Evolutionary conservation across 2,329 filamentous ascomycete species (phyloP).

Genomic region (Meredithiella fracta): DNA sequence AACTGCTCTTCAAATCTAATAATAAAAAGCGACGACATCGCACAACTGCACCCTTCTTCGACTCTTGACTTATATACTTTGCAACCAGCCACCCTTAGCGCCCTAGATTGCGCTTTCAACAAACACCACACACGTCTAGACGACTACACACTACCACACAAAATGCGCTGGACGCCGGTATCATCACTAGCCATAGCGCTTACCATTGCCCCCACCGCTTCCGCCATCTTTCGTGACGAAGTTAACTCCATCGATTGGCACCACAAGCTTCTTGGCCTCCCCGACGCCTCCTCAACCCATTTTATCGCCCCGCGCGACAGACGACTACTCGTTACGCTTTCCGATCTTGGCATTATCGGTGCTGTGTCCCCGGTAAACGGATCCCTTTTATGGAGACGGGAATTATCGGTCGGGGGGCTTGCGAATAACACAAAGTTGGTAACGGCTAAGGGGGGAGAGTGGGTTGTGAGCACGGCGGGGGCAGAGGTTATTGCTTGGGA

Average conservation of each 20-base stretch:
- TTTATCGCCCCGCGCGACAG: constrained; percentile 89
- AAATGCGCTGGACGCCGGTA: neutral
- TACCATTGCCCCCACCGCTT: constrained; percentile 8
- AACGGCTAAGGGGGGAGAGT: constrained; percentile 63
- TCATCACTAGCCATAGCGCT: neutral
- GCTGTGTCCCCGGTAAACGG: constrained; percentile 83
- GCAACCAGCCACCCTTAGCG: no score
- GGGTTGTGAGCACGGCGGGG: constrained; percentile 58
- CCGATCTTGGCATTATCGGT: constrained; percentile 66
- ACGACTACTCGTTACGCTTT: constrained; percentile 79
- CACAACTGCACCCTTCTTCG: no score
- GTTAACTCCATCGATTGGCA: constrained; percentile 88
- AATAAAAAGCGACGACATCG: no score
- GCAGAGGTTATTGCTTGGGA: constrained; percentile 64
- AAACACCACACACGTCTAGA: no score
- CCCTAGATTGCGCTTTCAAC: no score
- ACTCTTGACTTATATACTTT: no score
- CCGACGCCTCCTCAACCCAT: constrained; percentile 72
- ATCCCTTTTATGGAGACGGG: constrained; percentile 71
- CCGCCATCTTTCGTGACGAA: constrained; percentile 75
- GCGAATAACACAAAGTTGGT: constrained; percentile 40
- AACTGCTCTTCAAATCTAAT: no score
- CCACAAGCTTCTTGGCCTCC: constrained; percentile 70
- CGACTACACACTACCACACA: neutral
- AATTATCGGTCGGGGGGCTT: constrained; percentile 32